These are phyloP conservation scores for Paramecium bursaria DNA, from an alignment of 73 alveolate genomes.

Conservation along the genomic window DNA sequence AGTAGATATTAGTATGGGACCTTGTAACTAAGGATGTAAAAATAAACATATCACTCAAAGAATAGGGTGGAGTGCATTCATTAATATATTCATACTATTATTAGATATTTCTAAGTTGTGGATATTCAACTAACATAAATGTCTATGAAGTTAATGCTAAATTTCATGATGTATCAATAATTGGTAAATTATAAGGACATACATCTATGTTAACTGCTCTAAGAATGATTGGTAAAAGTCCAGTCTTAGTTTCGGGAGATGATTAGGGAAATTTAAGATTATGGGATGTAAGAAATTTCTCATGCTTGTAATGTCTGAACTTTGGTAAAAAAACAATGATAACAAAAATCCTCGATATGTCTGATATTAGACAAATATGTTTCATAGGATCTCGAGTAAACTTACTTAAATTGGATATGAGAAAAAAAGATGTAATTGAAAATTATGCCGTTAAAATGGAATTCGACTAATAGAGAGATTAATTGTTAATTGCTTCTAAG, in stretches of 20 bases:
- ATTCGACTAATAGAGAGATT: conserved; percentile 55
- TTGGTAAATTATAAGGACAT: conserved; percentile 67
- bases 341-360: conserved; percentile 52
- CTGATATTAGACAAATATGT: conserved; percentile 13
- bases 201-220: conserved; percentile 60
- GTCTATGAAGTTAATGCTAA: conserved; percentile 63
- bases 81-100: conserved; percentile 55
- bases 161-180: conserved; percentile 60
- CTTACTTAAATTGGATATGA: conserved; percentile 52
- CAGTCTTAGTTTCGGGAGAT: conserved; percentile 64
- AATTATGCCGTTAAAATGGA: conserved; percentile 59
- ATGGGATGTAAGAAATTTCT: conserved; percentile 68
- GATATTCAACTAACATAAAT: conserved; percentile 57
- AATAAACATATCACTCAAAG: conserved; percentile 28
- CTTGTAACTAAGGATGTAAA: conserved; percentile 55
- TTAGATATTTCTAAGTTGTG: conserved; percentile 61
- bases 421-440: conserved; percentile 12
- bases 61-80: conserved; percentile 63
- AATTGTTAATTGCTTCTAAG: conserved; percentile 59
- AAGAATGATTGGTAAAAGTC: conserved; percentile 56
- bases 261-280: conserved; percentile 68
- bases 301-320: conserved; percentile 54
- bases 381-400: conserved; percentile 65
- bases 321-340: conserved; percentile 64
- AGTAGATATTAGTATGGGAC: conserved; percentile 63